Evolutionary conservation across 2,329 filamentous ascomycete species (phyloP).

Genomic region (Talaromyces pinophilus): DNA sequence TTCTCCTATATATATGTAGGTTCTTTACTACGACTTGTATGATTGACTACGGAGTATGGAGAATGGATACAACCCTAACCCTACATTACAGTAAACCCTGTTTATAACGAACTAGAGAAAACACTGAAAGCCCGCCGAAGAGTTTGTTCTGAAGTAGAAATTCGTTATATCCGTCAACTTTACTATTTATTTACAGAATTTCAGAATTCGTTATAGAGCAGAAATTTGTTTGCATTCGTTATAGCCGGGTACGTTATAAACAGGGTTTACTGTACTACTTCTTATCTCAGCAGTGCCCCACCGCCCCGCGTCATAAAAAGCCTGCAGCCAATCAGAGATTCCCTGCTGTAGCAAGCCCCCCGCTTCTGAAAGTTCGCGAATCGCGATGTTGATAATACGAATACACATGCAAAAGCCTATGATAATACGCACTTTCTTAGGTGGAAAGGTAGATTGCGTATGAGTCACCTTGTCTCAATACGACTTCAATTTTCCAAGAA

Average conservation of each 20-base stretch:
- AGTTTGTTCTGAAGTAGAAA: too few relatives aligned
- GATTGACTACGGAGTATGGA: not conserved
- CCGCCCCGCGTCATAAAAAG: not conserved
- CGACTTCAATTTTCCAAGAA: not conserved
- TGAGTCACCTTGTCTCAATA: not conserved
- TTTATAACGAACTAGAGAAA: too few relatives aligned
- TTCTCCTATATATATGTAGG: not conserved
- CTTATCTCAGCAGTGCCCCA: slow-evolving; percentile 1
- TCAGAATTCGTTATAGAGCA: too few relatives aligned
- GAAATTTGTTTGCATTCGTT: too few relatives aligned
- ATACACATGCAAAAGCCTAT: not conserved
- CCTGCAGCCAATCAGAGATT: not conserved
- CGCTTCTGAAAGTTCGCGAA: not conserved
- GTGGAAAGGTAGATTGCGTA: not conserved
- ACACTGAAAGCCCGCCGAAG: too few relatives aligned
- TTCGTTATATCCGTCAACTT: too few relatives aligned
- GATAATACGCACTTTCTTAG: not conserved
- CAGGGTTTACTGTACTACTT: too few relatives aligned
- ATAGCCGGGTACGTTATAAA: too few relatives aligned
- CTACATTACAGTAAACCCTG: not conserved
- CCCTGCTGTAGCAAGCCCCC: not conserved
- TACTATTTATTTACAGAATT: too few relatives aligned
- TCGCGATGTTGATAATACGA: not conserved
- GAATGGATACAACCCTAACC: not conserved
- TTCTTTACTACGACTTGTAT: not conserved